Base-by-base conservation (phyloP, 1,139 yeast genomes). In the Casaregolazyma lundiana region DNA sequence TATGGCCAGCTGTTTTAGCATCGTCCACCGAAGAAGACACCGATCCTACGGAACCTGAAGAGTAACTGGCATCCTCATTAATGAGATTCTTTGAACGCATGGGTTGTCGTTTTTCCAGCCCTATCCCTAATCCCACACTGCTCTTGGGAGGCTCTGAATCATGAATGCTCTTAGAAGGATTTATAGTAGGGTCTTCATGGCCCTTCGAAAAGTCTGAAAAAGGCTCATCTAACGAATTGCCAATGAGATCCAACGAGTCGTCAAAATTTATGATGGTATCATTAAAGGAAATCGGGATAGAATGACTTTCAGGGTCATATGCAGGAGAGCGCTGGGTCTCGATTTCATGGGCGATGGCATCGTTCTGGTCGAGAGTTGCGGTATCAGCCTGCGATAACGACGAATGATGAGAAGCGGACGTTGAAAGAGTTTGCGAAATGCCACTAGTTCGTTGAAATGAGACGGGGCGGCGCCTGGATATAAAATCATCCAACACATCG, bases 41-140 rank as follows among this genome's bases (percentile, higher is more conserved):
- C 9, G 45, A 42, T 4, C 40, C 37, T 3, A 35, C 29, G 2
- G 45, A 42, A 21, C 37, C 45, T n/a, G 41, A 35, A 20, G 37
- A 21, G 36, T 42, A 42, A 35, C 36, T 42, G 19, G 45, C 45
- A 19, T 39, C 37, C 7, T 39, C 34, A 26, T 32, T 42, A 19
- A 36, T 30, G 15, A 39, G 35, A 13, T 26, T 13, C 32, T 26
- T 26, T 11, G 32, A 26, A 7, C 32, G 32, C 13, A 6, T 11
- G 13, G 11, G 32, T 15, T 26, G 32, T n/a, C 11, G 32, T 26
- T 26, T 26, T 7, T 26, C 32, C 6, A 26, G 13, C 15, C 32
- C 4, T 11, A 26, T 13, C 13, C 15, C 32, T 26, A 26, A 15
- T n/a, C 13, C 32, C 6, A n/a, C 32, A 26, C 6, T 26, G 3